Base-by-base conservation (phyloP, 768 basidiomycete genomes). In the Agaricus blazei region DNA sequence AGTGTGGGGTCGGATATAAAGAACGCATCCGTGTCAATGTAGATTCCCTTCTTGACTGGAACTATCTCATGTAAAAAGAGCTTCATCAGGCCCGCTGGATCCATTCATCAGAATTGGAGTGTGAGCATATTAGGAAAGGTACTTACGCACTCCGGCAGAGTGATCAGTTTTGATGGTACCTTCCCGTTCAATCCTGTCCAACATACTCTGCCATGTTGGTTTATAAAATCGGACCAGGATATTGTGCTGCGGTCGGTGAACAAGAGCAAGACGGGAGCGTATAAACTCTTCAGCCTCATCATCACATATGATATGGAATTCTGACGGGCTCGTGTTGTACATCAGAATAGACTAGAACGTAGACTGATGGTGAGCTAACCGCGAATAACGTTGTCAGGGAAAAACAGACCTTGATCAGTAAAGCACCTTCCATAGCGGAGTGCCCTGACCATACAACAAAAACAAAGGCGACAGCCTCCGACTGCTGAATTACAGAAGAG, bases 51-150 rank as follows among this genome's bases (percentile, higher is more conserved):
- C 54, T 68, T 67, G 46, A 79, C 72, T 28, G 78, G 78, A 45
- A 80, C 62, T 12, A 80, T 71, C 62, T 81, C 78, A 58, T 80
- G 78, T 43, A 80, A 69, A 64, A 81, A 79, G 19, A 81, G 67
- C 60, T 81, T 80, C 75, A 79, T 77, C 41, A 80, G 70, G 1
- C 78, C 78, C 49, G 75, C 78, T 79, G 48, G 11, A 52, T 29
- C 11, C 41, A 38, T 9, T 43, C 28, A 47, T 26, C 31, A 12
- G 12, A 24, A 46, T 23, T 24, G 9, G 36, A 24, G 31, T 40
- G 19, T n/a, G 7, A 49, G 24, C 9, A 26, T 40, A 38, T 26
- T 24, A 31, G 29, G 45, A 9, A 19, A 19, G 6, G 23, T n/a
- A 77, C 78, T 60, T 59, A 80, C 77, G 72, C 49, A 72, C 63